These are phyloP conservation scores for Cyclotella sp. DNA, from an alignment of 108 stramenopile genomes.

Conservation along the genomic window DNA sequence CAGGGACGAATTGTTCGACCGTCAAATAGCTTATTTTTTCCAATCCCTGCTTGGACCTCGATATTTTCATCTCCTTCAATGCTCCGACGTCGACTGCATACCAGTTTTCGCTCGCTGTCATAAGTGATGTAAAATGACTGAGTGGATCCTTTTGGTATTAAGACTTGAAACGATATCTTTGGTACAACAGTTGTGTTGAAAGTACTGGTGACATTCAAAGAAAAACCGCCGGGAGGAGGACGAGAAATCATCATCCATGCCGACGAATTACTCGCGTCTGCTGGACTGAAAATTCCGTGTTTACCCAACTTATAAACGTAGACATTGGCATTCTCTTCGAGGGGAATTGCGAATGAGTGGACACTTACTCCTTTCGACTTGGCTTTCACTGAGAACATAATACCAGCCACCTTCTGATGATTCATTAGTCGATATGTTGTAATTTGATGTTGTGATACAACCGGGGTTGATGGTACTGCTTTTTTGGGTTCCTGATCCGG, in stretches of 20 bases:
- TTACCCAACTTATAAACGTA: slow-evolving; percentile 3
- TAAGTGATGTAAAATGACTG: slow-evolving; percentile 25
- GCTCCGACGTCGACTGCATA: neutral
- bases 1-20: slow-evolving; percentile 12
- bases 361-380: slow-evolving; percentile 4
- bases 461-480: neutral
- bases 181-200: slow-evolving; percentile 1
- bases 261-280: slow-evolving; percentile 8
- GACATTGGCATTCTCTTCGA: neutral
- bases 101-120: neutral
- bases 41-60: slow-evolving; percentile 11
- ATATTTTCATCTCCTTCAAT: slow-evolving; percentile 16
- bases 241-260: slow-evolving; percentile 10
- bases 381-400: slow-evolving; percentile 25
- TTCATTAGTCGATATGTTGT: slow-evolving; percentile 1
- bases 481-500: neutral
- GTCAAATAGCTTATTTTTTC: slow-evolving; percentile 6
- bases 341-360: slow-evolving; percentile 4
- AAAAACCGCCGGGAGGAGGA: neutral
- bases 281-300: slow-evolving; percentile 1
- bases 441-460: neutral
- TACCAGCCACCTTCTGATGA: neutral
- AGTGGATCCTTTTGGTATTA: slow-evolving; percentile 9
- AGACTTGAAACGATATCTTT: neutral
- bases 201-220: neutral